Evolutionary conservation across 2,329 filamentous ascomycete genomes (phyloP).

Genomic region (Phoma sp.): DNA sequence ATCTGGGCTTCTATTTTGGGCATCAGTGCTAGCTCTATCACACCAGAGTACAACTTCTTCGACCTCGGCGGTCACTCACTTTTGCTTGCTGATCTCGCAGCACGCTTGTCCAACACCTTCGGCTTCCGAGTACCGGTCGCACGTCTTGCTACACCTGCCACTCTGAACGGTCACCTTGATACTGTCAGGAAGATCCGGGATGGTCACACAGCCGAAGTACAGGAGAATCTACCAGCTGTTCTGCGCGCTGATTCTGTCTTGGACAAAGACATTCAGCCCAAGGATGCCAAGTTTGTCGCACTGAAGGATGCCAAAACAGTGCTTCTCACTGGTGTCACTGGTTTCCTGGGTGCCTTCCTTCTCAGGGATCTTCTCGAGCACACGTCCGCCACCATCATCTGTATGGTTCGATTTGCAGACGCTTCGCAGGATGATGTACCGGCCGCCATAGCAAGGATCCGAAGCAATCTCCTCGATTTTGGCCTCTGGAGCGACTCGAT

Average conservation of each 20-base stretch:
- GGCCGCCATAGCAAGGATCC: conserved; percentile 73
- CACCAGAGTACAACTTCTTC: conserved; percentile 77
- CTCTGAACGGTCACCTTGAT: conserved; percentile 73
- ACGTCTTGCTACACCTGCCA: conserved; percentile 73
- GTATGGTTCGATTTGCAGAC: conserved; percentile 75
- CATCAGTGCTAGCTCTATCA: conserved; percentile 67
- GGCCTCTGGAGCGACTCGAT: conserved; percentile 79
- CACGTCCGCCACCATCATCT: conserved; percentile 73
- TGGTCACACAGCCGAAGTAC: conserved; percentile 75
- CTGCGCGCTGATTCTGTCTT: conserved; percentile 71
- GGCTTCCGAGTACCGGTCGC: conserved; percentile 75
- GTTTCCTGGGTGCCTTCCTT: conserved; percentile 77
- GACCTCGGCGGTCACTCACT: conserved; percentile 81
- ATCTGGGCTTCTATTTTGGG: conserved; percentile 76
- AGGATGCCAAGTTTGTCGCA: conserved; percentile 60
- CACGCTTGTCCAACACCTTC: conserved; percentile 70
- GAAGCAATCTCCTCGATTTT: conserved; percentile 77
- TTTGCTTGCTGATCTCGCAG: conserved; percentile 77
- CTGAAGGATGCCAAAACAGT: conserved; percentile 72
- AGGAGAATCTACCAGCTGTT: conserved; percentile 75
- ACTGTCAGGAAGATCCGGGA: conserved; percentile 74
- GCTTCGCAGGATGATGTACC: conserved; percentile 68
- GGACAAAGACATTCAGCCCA: conserved; percentile 71
- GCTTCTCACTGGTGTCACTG: conserved; percentile 76
- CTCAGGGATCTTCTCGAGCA: conserved; percentile 71